Base-by-base conservation (phyloP, 768 basidiomycete species). In the Tremella fuciformis region DNA sequence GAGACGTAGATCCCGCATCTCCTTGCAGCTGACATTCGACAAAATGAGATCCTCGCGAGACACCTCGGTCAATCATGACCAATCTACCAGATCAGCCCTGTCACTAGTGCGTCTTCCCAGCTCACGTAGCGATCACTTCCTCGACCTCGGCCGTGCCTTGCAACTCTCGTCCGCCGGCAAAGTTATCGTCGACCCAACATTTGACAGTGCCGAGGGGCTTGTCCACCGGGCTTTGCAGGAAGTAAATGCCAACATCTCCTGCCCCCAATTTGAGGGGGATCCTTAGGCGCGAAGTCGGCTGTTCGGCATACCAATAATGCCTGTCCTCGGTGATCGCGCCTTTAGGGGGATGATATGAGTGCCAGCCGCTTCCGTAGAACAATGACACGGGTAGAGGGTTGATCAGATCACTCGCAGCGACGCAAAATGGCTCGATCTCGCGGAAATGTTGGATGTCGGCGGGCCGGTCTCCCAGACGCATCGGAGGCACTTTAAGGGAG, bases 121-220 rank as follows among this genome's bases (percentile, higher is more conserved):
- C 88, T 66, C 75, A 91, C 90, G 83, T 81, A 26, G 90, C 83
- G 53, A 81, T 83, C 0, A 84, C 77, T 55, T 84, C 84, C 2
- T 78, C 80, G 6, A 86, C 79, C 57, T 87, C 84, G 2, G 81
- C 89, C 1, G 84, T 84, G 70, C 97, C 93, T 75, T 85, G 84
- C 57, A 97, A 81, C 41, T 85, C 81, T 60, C 84, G 84, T 25
- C 85, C 86, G 3, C 96, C 94, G 0, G 68, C 78, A 63, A 85
- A 84, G 73, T 99, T 99, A 76, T 99, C 93, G 76, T 99, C 96
- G 29, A 99, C 96, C 94, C 94, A 98, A 75, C 96, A 98, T 68
- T 93, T 80, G 53, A 83, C 81, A 66, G 86, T 85, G 29, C 89
- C 87, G 59, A 80, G 44, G 53, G 73, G 75, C 47, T 65, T 70